Conservation (phyloP, 2,329 filamentous ascomycete genomes). For the Cordyceps farinosa region DNA sequence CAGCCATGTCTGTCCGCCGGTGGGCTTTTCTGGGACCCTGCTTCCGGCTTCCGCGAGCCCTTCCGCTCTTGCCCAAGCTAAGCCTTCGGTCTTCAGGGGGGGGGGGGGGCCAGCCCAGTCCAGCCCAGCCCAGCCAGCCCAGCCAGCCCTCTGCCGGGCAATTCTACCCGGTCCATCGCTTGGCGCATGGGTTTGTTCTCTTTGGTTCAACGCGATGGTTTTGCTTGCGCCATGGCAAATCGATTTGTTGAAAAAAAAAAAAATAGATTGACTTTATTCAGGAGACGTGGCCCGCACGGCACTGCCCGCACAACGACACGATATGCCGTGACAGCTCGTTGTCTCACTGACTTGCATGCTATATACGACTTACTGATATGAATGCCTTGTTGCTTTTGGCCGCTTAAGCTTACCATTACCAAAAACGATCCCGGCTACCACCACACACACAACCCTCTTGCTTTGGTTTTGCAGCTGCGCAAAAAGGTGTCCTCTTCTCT, state of each 20-base stretch:
- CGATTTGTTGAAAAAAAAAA: neutral
- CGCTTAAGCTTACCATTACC: no score
- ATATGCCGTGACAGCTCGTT: neutral
- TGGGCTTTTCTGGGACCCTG: neutral
- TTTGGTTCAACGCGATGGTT: conserved; percentile 1
- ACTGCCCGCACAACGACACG: neutral
- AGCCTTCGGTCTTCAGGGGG: neutral
- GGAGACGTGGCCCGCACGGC: neutral
- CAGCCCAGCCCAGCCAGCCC: neutral
- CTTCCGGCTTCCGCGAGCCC: conserved; percentile 12
- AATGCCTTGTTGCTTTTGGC: no score
- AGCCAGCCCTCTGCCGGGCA: neutral
- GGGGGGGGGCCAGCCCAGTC: neutral
- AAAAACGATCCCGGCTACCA: no score
- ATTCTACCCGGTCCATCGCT: conserved; percentile 1
- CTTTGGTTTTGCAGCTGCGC: no score
- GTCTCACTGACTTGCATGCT: neutral
- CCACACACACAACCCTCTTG: neutral
- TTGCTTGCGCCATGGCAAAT: neutral
- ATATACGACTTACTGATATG: no score
- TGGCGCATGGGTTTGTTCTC: neutral
- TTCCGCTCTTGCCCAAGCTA: conserved; percentile 1
- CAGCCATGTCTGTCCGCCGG: neutral
- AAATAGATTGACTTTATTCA: neutral
- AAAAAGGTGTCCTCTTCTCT: neutral